Evolutionary conservation across 2,329 filamentous ascomycete genomes (phyloP), one percentile per base, ranked within the genome.

Genomic region (Pseudogymnoascus sp.): DNA sequence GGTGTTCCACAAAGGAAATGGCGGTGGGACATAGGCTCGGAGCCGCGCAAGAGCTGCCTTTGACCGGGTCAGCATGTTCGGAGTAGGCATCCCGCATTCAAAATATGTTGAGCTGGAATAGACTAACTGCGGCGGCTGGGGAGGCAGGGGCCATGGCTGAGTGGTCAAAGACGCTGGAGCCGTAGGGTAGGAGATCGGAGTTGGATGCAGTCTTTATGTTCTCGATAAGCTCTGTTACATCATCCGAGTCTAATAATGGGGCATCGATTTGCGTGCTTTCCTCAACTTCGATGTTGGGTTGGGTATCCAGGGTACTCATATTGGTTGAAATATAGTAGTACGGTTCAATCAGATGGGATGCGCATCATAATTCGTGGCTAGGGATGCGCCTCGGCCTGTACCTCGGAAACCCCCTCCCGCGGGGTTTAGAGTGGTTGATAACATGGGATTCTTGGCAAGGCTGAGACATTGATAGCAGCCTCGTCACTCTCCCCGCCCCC

Each of bases 1-100:
- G 18, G 74, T 74, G 68, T 86, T 80, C 85, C 85, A 88, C 62
- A 82, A 71, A 9, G 84, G 77, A 67, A 86, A 86, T 2, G 82
- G 74, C 1, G 84, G 84, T 15, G 85, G 79, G 62, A 76, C 79
- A 71, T 84, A 87, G 60, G 83, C 78, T 59, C 83, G 79, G 61
- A 88, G 76, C 62, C 84, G 80, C 61, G 82, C 79, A 65, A 88
- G 67, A 35, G 72, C 73, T 50, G 67, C 69, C 71, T 71, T 63
- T 36, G 14, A 28, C 28, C 43, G 15, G 25, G 20, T 37, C 66
- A 60, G 66, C 62, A 50, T 57, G 8, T 30, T 61, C 59, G 62
- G 22, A 22, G 37, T 28, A 50, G 28, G 20, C 47, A 53, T 30
- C 22, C 38, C 22, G 38, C 35, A 60, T 20, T 38, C 25, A 47